Evolutionary conservation across 305 asterid species (phyloP), one percentile per base, ranked within the genome.

Genomic region (Striga hermonthica): DNA sequence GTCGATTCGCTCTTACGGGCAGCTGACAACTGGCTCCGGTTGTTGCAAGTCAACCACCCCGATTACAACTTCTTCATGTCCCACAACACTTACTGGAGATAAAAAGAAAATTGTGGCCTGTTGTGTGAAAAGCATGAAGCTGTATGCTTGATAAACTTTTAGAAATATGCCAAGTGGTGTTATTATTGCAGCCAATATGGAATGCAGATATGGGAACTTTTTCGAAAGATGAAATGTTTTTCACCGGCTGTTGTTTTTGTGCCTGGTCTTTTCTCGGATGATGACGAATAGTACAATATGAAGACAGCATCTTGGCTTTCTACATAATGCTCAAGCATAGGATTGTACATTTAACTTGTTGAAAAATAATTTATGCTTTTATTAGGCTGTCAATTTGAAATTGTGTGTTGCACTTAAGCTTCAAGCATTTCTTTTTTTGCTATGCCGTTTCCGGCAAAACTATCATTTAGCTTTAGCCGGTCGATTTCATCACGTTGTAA

Each of bases 11-110:
- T 91, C 11, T 66, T 71, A 57, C 81, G 71, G 55, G 83, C 84
- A n/a, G 96, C 97, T 36, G 95, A 82, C 38, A 81, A 81, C 59
- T 92, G 96, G 97, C 86, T 90, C 54, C 84, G 82, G 57, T 47
- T 41, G 41, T 62, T 87, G 83, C 86, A 86, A 56, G 94, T 87
- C 40, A 68, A 79, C 59, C 96, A 86, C 74, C 96, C 93, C 4
- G 97, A 90, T 73, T 86, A 80, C 74, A 80, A 64, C 71, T 87
- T 86, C 53, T 92, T 90, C 55, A 69, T 45, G 62, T 69, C 95
- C 3, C 92, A 79, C 75, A 72, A 73, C 76, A 67, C 82, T 10
- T 64, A 67, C 73, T 43, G 78, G 81, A 79, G 82, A 78, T 83
- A 74, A 84, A 58, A 66, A 57, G 5, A 9, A n/a, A 54, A 28